Evolutionary conservation across 257 asterid genomes (phyloP).

Genomic region (Solanum acaule): DNA sequence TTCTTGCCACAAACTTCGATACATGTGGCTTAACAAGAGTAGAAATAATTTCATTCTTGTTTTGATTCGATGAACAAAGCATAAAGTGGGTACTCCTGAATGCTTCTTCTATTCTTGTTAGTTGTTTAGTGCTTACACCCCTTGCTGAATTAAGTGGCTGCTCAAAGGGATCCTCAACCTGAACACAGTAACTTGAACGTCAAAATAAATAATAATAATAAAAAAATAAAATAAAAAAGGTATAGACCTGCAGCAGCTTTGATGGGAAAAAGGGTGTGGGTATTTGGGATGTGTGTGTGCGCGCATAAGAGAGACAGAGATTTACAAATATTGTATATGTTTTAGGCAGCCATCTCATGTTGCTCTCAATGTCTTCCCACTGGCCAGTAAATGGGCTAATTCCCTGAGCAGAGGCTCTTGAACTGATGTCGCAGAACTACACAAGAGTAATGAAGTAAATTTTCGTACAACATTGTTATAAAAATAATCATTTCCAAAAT

Average conservation of each 20-base stretch:
- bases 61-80: constrained; percentile 34
- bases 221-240: not conserved
- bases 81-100: constrained; percentile 33
- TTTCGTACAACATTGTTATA: constrained; percentile 11
- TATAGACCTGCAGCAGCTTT: not conserved
- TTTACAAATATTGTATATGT: constrained; percentile 72
- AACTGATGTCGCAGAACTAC: constrained; percentile 69
- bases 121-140: constrained; percentile 41
- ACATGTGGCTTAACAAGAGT: constrained; percentile 46
- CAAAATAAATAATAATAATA: not conserved
- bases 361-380: constrained; percentile 67
- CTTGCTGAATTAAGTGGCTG: constrained; percentile 83
- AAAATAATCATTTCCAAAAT: not conserved
- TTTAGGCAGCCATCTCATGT: constrained; percentile 93
- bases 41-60: constrained; percentile 18
- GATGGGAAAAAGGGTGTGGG: not conserved
- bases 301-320: constrained; percentile 16
- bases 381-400: constrained; percentile 53
- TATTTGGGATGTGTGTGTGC: not conserved
- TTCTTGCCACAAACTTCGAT: constrained; percentile 18
- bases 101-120: constrained; percentile 44
- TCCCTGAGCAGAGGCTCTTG: constrained; percentile 62
- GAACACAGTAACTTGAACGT: not conserved
- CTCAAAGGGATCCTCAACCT: constrained; percentile 99
- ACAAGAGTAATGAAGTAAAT: constrained; percentile 5